phyloP scores from a whole-genome alignment of 2,329 filamentous ascomycete genomes.

The Xylariaceae sp. region DNA sequence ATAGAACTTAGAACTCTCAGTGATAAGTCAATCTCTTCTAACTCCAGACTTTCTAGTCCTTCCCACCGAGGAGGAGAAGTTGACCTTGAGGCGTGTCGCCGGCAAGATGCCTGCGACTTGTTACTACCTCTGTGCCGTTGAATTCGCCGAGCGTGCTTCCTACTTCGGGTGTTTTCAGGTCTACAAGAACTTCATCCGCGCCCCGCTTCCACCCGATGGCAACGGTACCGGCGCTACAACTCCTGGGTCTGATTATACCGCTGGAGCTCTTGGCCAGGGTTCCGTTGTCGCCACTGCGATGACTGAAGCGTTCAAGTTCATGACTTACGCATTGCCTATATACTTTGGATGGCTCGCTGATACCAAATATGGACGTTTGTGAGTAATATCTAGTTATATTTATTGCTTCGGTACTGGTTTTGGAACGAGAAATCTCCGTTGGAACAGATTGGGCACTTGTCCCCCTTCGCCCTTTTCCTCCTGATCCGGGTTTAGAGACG shows the following conservation, averaged over 20 bases:
- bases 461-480: too few relatives aligned
- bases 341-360: constrained; percentile 46
- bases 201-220: constrained; percentile 48
- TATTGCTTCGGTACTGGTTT: background rate
- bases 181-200: constrained; percentile 59
- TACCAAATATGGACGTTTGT: constrained; percentile 43
- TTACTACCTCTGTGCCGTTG: constrained; percentile 52
- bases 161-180: constrained; percentile 53
- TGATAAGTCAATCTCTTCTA: too few relatives aligned
- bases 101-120: constrained; percentile 46
- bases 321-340: constrained; percentile 51
- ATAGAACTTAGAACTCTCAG: too few relatives aligned
- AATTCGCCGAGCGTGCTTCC: constrained; percentile 54
- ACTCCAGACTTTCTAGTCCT: constrained; percentile 17
- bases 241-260: constrained; percentile 38
- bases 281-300: constrained; percentile 50
- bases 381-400: background rate
- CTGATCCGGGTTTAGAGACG: too few relatives aligned
- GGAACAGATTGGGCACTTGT: too few relatives aligned
- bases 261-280: constrained; percentile 54
- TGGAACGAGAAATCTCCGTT: background rate
- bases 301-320: constrained; percentile 48
- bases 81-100: constrained; percentile 49
- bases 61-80: constrained; percentile 51
- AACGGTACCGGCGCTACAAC: constrained; percentile 36